Percentiles rank a stretch among this genome's conserved stretches.
These are phyloP conservation scores for Mycena haematopus DNA, from an alignment of 768 basidiomycete species.

Conservation along the genomic window DNA sequence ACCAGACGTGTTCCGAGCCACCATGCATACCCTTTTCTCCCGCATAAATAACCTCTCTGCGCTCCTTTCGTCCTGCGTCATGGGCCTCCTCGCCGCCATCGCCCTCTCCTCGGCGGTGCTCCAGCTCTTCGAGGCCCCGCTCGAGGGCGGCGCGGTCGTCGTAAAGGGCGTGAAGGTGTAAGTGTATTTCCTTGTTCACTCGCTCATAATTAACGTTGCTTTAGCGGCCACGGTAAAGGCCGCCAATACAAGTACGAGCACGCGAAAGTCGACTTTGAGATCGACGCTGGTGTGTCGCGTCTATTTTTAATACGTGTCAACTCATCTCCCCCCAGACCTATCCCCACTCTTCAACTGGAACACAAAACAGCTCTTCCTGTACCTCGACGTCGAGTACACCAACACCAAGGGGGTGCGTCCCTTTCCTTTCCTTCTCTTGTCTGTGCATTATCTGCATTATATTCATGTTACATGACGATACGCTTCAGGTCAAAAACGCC, in stretches of 20 bases:
- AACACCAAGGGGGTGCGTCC: constrained; percentile 76
- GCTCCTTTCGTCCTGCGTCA: constrained; percentile 75
- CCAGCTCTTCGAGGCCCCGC: constrained; percentile 46
- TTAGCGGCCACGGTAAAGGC: constrained; percentile 54
- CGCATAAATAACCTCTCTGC: constrained; percentile 79
- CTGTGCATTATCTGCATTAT: too few species aligned
- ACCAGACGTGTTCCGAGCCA: too few species aligned
- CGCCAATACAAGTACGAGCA: constrained; percentile 76
- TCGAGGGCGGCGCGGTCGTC: constrained; percentile 63
- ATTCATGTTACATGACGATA: not conserved
- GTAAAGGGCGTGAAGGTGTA: constrained; percentile 77
- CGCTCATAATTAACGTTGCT: not conserved
- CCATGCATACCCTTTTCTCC: constrained; percentile 75
- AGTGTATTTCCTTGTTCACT: constrained; percentile 32
- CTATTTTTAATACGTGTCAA: not conserved
- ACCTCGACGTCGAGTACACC: constrained; percentile 84
- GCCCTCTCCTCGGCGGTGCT: constrained; percentile 78
- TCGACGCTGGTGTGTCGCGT: constrained; percentile 69
- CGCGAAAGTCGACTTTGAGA: constrained; percentile 82
- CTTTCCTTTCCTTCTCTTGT: too few species aligned
- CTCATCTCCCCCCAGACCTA: constrained; percentile 59
- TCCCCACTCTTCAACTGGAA: constrained; percentile 92
- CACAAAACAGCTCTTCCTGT: constrained; percentile 93
- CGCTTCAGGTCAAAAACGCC: constrained; percentile 70
- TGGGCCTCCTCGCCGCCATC: constrained; percentile 73